These are phyloP conservation scores for Lentinula sp. DNA, from an alignment of 768 basidiomycete genomes.

Conservation along the genomic window DNA sequence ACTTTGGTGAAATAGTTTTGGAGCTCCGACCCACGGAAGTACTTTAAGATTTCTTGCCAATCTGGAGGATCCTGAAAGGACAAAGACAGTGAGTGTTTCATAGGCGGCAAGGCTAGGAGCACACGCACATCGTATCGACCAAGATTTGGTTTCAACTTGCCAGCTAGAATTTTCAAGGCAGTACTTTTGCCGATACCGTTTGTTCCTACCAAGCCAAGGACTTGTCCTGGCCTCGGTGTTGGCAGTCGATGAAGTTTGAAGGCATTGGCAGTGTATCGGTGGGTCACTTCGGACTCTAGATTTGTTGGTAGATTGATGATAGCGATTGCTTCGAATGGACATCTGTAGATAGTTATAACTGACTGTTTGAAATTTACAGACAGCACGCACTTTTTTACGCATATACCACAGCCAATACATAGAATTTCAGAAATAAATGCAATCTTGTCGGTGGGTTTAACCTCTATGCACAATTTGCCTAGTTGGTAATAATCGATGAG, in stretches of 20 bases:
- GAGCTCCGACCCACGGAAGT: conserved; percentile 97
- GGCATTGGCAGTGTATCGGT: conserved; percentile 96
- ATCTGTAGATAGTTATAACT: conserved; percentile 41
- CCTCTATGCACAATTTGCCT: conserved; percentile 99
- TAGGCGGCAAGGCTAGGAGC: background rate
- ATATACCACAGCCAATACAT: conserved; percentile 99
- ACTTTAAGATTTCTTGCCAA: conserved; percentile 97
- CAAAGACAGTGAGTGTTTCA: conserved; percentile 1
- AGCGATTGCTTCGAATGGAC: conserved; percentile 97
- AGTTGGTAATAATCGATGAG: background rate
- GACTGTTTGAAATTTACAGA: background rate
- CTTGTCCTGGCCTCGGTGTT: conserved; percentile 95
- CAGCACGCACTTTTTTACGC: conserved; percentile 88
- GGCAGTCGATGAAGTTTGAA: conserved; percentile 99
- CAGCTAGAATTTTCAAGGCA: conserved; percentile 92
- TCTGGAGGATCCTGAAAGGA: conserved; percentile 83
- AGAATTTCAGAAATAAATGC: conserved; percentile 98
- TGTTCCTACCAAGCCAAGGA: conserved; percentile 96
- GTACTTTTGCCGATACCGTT: conserved; percentile 99
- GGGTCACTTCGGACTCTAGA: conserved; percentile 91
- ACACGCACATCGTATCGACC: conserved; percentile 86
- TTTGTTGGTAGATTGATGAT: conserved; percentile 99
- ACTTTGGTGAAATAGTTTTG: conserved; percentile 99
- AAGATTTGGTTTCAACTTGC: conserved; percentile 96
- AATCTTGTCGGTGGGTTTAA: conserved; percentile 93